Base-by-base conservation (phyloP, 352 stramenopile species). In the Phytophthora fragariaefolia region DNA sequence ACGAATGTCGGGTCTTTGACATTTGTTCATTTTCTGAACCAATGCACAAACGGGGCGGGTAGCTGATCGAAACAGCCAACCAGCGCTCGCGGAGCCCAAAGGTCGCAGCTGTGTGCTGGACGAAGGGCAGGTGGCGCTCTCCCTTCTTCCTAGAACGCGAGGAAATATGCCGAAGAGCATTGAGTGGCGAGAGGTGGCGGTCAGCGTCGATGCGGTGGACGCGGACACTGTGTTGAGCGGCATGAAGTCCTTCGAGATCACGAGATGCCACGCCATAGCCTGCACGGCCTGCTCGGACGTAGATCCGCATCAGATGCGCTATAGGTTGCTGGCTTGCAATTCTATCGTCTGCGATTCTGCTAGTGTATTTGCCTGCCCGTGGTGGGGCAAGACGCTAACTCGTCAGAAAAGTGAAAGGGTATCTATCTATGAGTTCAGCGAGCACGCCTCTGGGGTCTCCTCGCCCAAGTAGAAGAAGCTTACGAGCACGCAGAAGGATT, bases 391-490 rank as follows among this genome's bases (percentile, higher is more conserved):
- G 28, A 62, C 9, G 20, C n/a, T 53, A 3, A 47, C 27, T 1
- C 53, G 54, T 15, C n/a, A 46, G 2, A 32, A n/a, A 38, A 36
- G 4, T 12, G 54, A 46, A 1, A 20, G 53, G 13, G 30, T 63
- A 22, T 63, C 32, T 42, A 56, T 43, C 17, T 63, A 56, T 32
- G 23, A 22, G 6, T 17, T 56, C 4, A 23, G 30, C 2, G 17
- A 56, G 32, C 56, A 56, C 32, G 6, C 22, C 0, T 24, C 45
- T 5, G 23, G 9, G 0, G 17, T 10, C 1, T 49, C 15, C 0
- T 63, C 45, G 0, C 45, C 51, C 18, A 49, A 56, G 30, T 40
- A 49, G 9, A 63, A 63, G 23, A 65, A 65, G 46, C n/a, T 58
- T 18, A 40, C 32, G 3, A 2, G 1, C 2, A 58, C 1, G 17